A percentile compares a stretch with the other conserved stretches of the same genome.
phyloP scores from a whole-genome alignment of 2,329 filamentous ascomycete genomes.

The Fusarium sp. region DNA sequence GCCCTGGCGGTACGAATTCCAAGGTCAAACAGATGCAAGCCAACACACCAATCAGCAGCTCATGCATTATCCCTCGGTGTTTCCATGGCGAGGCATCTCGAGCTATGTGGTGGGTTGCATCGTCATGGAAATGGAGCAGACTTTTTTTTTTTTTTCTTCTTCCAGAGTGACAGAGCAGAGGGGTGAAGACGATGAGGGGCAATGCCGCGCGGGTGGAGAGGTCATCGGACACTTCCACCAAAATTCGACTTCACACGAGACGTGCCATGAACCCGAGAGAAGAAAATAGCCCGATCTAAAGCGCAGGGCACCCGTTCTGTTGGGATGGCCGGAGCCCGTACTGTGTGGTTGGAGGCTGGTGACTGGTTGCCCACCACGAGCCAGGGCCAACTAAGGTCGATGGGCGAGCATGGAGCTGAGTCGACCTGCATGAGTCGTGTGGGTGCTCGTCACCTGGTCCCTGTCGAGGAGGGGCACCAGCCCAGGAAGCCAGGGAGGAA shows the following conservation, averaged over 20 bases:
- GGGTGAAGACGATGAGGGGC: conserved; percentile 18
- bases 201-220: conserved; percentile 18
- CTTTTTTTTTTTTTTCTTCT: background rate
- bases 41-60: conserved; percentile 27
- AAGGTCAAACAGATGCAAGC: conserved; percentile 1
- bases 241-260: conserved; percentile 17
- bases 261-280: conserved; percentile 22
- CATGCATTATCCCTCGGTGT: conserved; percentile 10
- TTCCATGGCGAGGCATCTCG: conserved; percentile 23
- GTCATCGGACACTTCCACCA: conserved; percentile 31
- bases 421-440: conserved; percentile 38
- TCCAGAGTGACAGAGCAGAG: conserved; percentile 17
- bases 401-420: conserved; percentile 34
- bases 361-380: conserved; percentile 34
- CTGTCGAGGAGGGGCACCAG: conserved; percentile 26
- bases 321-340: conserved; percentile 32
- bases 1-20: conserved; percentile 6
- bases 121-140: conserved; percentile 17
- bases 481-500: conserved; percentile 17
- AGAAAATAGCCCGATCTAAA: conserved; percentile 39
- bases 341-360: conserved; percentile 32
- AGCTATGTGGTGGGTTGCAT: conserved; percentile 31
- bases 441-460: conserved; percentile 34
- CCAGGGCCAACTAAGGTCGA: conserved; percentile 25
- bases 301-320: conserved; percentile 38